Percentiles rank a stretch among this genome's conserved stretches.
phyloP scores from a whole-genome alignment of 2,329 filamentous ascomycete genomes.

The Fusarium annulatum region DNA sequence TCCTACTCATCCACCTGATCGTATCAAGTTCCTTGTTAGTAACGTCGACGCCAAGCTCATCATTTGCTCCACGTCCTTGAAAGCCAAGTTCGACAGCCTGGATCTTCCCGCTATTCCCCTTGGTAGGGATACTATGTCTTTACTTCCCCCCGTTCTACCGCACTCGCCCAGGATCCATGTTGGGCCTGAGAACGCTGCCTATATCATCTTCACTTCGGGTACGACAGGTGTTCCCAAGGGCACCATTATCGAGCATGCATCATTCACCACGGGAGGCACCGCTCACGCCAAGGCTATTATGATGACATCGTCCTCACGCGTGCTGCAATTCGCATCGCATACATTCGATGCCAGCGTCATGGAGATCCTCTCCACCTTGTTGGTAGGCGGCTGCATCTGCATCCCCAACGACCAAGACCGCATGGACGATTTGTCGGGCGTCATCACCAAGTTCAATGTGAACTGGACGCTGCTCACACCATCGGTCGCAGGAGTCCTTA shows the following conservation, averaged over 20 bases:
- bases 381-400: constrained; percentile 32
- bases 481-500: constrained; percentile 26
- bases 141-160: not conserved
- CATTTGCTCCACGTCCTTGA: constrained; percentile 11
- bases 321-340: constrained; percentile 25
- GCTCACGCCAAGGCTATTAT: constrained; percentile 30
- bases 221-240: constrained; percentile 37
- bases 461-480: constrained; percentile 38
- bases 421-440: constrained; percentile 24
- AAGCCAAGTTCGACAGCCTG: not conserved
- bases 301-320: constrained; percentile 27
- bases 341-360: constrained; percentile 36
- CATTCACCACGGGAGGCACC: constrained; percentile 15
- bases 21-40: constrained; percentile 20
- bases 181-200: constrained; percentile 12
- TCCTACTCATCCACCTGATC: constrained; percentile 49
- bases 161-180: not conserved
- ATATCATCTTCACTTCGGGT: constrained; percentile 38
- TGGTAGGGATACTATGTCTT: not conserved
- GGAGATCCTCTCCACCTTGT: constrained; percentile 37
- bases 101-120: not conserved
- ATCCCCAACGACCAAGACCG: constrained; percentile 31
- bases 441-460: constrained; percentile 9
- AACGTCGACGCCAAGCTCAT: constrained; percentile 26
- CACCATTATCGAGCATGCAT: constrained; percentile 30